Base-by-base conservation (phyloP, 1,284 basidiomycete genomes). In the Anthracocystis panici-leucophaei region DNA sequence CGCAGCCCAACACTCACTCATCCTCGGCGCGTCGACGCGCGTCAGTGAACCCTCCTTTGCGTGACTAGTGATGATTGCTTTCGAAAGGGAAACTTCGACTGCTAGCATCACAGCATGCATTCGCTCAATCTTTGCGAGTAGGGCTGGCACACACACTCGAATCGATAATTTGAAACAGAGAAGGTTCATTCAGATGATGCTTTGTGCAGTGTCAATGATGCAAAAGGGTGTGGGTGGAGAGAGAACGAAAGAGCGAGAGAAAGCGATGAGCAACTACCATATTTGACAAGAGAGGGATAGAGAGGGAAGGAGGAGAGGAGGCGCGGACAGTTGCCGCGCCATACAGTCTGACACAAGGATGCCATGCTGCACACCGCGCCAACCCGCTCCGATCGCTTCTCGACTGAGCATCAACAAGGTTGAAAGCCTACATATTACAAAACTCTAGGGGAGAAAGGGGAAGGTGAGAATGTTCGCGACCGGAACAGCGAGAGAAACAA, bases 121-220 rank as follows among this genome's bases (percentile, higher is more conserved):
- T 4, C 21, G 11, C 25, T 23, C 9, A 16, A 12, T 27, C 14
- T 27, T 25, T 8, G 35, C 11, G 14, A 38, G 35, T 12, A 38
- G 35, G 35, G 35, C 35, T 14, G 35, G 35, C 14, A 38, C 35
- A 27, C 45, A 8, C 50, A 50, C 23, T n/a, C 7, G 5, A 41
- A 5, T 4, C 6, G 29, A 6, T 21, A 4, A 23, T 42, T 14
- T 6, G 33, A 51, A 29, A 31, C 25, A 62, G 42, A 57, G 35
- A 72, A 60, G 57, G 69, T 72, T 64, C 69, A 67, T 72, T 72
- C 69, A 57, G 38, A 57, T 71, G 68, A 71, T 71, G 68, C 68
- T 65, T 70, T 65, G 68, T 71, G 68, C 68, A 65, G 25, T 48
- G 35, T 38, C 35, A 57, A 60, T 65, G 54, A 64, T 64, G 68